Percentiles rank a stretch among this genome's conserved stretches.
Conservation (phyloP, 2,329 filamentous ascomycete genomes). For the Penicillium occitanis region DNA sequence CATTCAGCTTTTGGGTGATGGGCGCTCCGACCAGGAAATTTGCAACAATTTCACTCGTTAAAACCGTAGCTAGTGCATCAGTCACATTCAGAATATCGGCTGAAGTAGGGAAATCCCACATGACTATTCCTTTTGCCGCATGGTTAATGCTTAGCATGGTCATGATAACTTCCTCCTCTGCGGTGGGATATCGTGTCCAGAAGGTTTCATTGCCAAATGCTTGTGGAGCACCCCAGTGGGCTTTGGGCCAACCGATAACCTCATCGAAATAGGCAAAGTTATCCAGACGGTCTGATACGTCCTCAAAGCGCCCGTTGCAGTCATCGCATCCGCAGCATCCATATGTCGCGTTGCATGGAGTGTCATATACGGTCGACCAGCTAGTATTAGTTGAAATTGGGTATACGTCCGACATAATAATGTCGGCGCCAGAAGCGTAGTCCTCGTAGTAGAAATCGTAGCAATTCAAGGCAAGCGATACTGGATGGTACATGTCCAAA, state of each 20-base stretch:
- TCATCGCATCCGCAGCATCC: constrained; percentile 65
- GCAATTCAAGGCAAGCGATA: constrained; percentile 61
- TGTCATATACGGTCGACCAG: constrained; percentile 56
- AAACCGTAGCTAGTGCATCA: constrained; percentile 40
- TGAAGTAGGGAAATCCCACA: constrained; percentile 51
- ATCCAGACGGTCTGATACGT: constrained; percentile 52
- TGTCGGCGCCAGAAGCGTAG: constrained; percentile 57
- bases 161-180: constrained; percentile 50
- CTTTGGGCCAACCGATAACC: constrained; percentile 44
- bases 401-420: constrained; percentile 62
- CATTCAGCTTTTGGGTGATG: constrained; percentile 27
- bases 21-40: constrained; percentile 41
- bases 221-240: constrained; percentile 53
- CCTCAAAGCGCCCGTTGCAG: constrained; percentile 55
- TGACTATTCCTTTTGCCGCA: constrained; percentile 51
- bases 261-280: constrained; percentile 42
- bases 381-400: constrained; percentile 59
- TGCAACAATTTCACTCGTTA: constrained; percentile 36
- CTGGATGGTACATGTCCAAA: constrained; percentile 62
- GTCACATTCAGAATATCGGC: constrained; percentile 37
- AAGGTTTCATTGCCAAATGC: constrained; percentile 51
- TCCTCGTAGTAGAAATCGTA: constrained; percentile 60
- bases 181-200: constrained; percentile 50
- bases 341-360: constrained; percentile 58
- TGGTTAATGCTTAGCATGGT: constrained; percentile 51